Percentiles rank a stretch among this genome's conserved stretches.
phyloP scores from a whole-genome alignment of 768 basidiomycete genomes.

The Ephemerocybe angulata region DNA sequence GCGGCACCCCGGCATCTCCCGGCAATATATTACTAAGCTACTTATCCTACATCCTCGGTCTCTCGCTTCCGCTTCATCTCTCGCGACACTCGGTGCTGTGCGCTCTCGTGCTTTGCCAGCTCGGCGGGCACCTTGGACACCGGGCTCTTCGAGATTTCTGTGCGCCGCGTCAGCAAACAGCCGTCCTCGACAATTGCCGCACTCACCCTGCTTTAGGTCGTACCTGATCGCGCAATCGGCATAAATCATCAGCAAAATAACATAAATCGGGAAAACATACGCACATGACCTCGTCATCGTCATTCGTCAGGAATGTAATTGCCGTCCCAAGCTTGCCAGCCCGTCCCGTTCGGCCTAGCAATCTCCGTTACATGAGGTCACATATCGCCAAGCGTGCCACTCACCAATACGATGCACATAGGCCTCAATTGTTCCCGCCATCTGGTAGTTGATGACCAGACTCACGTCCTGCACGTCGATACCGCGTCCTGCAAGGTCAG shows the following conservation, averaged over 20 bases:
- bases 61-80: constrained; percentile 96
- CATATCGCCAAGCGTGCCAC: constrained; percentile 7
- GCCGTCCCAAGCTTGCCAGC: constrained; percentile 92
- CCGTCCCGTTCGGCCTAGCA: constrained; percentile 88
- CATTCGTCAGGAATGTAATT: constrained; percentile 94
- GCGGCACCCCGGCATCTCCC: too few species aligned
- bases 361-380: constrained; percentile 11
- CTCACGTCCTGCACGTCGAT: constrained; percentile 98
- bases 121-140: constrained; percentile 87
- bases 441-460: constrained; percentile 96
- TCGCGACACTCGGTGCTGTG: constrained; percentile 84
- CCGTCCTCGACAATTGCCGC: background rate
- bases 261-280: constrained; percentile 29
- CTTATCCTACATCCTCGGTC: constrained; percentile 65
- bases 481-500: constrained; percentile 96
- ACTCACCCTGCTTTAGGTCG: constrained; percentile 87
- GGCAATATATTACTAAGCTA: constrained; percentile 2
- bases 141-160: constrained; percentile 92
- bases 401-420: constrained; percentile 98
- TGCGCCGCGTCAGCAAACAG: background rate
- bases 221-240: constrained; percentile 52
- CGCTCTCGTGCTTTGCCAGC: constrained; percentile 86
- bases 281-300: constrained; percentile 96
- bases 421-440: constrained; percentile 93
- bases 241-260: background rate